These are phyloP conservation scores for Ascochyta viciae-villosae DNA, from an alignment of 2,329 filamentous ascomycete genomes.

Conservation along the genomic window DNA sequence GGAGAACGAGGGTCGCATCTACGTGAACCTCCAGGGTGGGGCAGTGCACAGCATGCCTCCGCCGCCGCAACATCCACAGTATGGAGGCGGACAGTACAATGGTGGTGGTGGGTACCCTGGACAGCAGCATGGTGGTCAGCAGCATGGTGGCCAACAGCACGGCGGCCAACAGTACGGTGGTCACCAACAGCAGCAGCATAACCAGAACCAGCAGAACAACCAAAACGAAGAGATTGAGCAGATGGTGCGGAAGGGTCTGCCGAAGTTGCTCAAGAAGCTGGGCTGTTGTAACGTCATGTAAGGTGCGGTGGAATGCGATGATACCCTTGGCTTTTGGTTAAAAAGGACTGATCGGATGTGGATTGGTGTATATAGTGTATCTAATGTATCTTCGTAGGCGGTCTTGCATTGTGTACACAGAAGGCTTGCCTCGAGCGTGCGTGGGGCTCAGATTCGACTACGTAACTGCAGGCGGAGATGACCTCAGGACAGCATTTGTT, in stretches of 20 bases:
- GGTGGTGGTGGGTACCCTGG: conserved; percentile 41
- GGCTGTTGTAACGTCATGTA: conserved; percentile 79
- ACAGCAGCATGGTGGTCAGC: conserved; percentile 48
- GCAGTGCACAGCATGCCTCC: conserved; percentile 52
- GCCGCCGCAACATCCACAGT: conserved; percentile 48
- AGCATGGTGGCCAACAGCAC: conserved; percentile 53
- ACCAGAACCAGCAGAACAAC: conserved; percentile 55
- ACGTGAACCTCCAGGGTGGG: conserved; percentile 82
- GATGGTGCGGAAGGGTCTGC: conserved; percentile 66
- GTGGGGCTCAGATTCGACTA: neutral
- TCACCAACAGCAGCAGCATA: conserved; percentile 40
- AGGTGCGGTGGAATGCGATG: conserved; percentile 7
- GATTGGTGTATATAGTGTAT: neutral
- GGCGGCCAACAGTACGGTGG: conserved; percentile 46
- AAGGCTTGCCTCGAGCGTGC: neutral
- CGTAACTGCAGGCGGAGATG: neutral
- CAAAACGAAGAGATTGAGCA: conserved; percentile 65
- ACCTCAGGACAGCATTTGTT: neutral
- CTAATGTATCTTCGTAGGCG: neutral
- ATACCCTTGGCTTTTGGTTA: conserved; percentile 19
- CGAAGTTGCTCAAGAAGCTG: conserved; percentile 68
- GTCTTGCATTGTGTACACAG: neutral
- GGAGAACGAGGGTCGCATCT: conserved; percentile 88
- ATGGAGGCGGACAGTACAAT: conserved; percentile 44
- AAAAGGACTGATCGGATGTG: neutral